Percentiles rank a stretch among this genome's conserved stretches.
phyloP scores from a whole-genome alignment of 2,329 filamentous ascomycete species.

The Penicillium brasilianum region DNA sequence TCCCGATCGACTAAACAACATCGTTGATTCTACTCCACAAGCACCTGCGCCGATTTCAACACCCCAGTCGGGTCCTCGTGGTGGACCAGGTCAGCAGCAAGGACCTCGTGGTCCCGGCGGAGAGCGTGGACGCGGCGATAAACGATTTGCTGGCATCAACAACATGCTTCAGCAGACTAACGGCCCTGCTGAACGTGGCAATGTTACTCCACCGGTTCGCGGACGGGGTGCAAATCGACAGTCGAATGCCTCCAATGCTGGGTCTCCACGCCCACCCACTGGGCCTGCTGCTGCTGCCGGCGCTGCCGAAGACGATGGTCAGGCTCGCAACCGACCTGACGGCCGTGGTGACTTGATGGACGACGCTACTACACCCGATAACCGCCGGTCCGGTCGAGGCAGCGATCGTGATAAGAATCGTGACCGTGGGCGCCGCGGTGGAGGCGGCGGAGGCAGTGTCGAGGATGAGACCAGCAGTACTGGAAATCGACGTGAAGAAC shows the following conservation, averaged over 20 bases:
- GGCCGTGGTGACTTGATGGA: constrained; percentile 43
- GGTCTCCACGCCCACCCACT: constrained; percentile 41
- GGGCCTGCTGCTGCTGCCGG: constrained; percentile 35
- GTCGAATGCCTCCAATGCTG: constrained; percentile 35
- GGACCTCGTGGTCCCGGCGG: constrained; percentile 44
- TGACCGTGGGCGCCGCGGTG: constrained; percentile 38
- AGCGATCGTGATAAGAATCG: constrained; percentile 37
- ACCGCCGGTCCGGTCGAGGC: constrained; percentile 38
- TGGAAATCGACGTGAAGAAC: constrained; percentile 43
- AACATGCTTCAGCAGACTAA: constrained; percentile 54
- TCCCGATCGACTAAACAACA: constrained; percentile 56
- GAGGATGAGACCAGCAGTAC: constrained; percentile 37
- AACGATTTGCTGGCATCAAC: constrained; percentile 54
- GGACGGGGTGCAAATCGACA: constrained; percentile 48
- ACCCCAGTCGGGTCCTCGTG: constrained; percentile 50
- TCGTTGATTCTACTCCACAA: constrained; percentile 25
- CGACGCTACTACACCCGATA: constrained; percentile 39
- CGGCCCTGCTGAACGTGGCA: constrained; percentile 39
- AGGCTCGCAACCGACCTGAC: constrained; percentile 35
- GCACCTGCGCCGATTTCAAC: constrained; percentile 34
- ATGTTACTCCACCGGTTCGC: constrained; percentile 44
- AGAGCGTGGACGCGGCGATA: constrained; percentile 51
- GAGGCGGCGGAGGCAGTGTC: constrained; percentile 16
- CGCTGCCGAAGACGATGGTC: constrained; percentile 37
- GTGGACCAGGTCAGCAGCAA: constrained; percentile 43